Conservation (phyloP, 2,329 filamentous ascomycete genomes). For the Penicillium sp. region DNA sequence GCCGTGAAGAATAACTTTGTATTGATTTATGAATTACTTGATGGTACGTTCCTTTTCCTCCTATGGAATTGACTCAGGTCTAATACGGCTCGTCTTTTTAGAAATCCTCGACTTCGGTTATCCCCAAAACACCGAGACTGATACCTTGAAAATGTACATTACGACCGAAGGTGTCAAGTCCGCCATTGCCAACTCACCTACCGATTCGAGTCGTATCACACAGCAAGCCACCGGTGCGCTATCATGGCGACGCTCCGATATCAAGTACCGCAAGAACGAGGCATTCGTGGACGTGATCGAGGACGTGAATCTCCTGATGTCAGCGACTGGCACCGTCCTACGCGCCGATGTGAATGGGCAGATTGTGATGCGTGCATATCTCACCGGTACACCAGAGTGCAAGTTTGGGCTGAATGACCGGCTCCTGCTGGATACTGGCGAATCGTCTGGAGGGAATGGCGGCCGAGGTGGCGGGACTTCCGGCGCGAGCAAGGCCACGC, state of each 20-base stretch:
- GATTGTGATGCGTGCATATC: conserved; percentile 97
- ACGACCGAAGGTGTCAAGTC: conserved; percentile 98
- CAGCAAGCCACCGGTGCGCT: conserved; percentile 98
- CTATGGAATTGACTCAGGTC: neutral
- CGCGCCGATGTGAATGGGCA: conserved; percentile 95
- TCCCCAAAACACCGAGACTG: conserved; percentile 96
- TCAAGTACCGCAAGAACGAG: conserved; percentile 99
- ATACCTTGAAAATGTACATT: conserved; percentile 99
- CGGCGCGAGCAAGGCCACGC: conserved; percentile 71
- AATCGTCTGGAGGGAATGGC: conserved; percentile 44
- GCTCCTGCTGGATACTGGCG: conserved; percentile 75
- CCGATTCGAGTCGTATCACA: conserved; percentile 95
- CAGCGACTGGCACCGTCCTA: conserved; percentile 89
- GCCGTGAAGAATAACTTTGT: conserved; percentile 99
- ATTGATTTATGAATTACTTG: conserved; percentile 91
- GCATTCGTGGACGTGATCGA: conserved; percentile 99
- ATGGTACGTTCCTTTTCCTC: conserved; percentile 54
- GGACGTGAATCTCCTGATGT: conserved; percentile 98
- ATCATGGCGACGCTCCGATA: conserved; percentile 93
- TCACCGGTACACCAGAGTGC: conserved; percentile 89
- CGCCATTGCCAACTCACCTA: conserved; percentile 56
- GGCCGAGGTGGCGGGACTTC: conserved; percentile 53
- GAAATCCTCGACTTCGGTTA: conserved; percentile 99
- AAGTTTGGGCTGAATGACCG: conserved; percentile 98
- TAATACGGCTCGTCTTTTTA: conserved; percentile 32